Evolutionary conservation across 345 rosid species (phyloP).

Genomic region (Noccaea bulbosa): DNA sequence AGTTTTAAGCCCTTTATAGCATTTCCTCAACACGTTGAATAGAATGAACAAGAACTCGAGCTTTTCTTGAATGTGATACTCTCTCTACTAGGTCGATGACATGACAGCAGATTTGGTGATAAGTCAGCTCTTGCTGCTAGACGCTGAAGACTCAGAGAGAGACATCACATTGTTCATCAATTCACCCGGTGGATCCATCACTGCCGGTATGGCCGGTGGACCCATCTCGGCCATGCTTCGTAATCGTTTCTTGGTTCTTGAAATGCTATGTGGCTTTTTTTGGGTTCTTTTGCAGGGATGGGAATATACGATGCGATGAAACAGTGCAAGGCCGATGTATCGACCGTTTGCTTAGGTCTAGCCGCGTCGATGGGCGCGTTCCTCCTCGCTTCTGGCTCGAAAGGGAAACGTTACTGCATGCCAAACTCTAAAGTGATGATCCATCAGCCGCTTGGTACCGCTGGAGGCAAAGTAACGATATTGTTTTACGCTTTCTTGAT

Average conservation of each 20-base stretch:
- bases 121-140: conserved; percentile 88
- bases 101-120: conserved; percentile 81
- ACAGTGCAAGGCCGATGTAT: conserved; percentile 91
- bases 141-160: conserved; percentile 77
- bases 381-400: conserved; percentile 81
- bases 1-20: conserved; percentile 11
- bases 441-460: conserved; percentile 90
- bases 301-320: conserved; percentile 98
- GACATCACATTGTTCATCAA: conserved; percentile 85
- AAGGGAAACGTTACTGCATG: conserved; percentile 97
- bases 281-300: conserved; percentile 53
- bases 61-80: conserved; percentile 16
- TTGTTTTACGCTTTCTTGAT: not conserved
- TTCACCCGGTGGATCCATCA: conserved; percentile 93
- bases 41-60: not conserved
- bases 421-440: conserved; percentile 95
- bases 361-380: conserved; percentile 97
- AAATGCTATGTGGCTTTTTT: not conserved
- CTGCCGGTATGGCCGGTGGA: too few relatives aligned
- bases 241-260: not conserved
- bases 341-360: conserved; percentile 89
- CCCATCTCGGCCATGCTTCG: not conserved
- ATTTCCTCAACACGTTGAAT: too few relatives aligned
- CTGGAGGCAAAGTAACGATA: conserved; percentile 81
- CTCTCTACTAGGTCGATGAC: conserved; percentile 71